Evolutionary conservation across 2,329 filamentous ascomycete genomes (phyloP).

Genomic region (Akanthomyces uredinophilus): DNA sequence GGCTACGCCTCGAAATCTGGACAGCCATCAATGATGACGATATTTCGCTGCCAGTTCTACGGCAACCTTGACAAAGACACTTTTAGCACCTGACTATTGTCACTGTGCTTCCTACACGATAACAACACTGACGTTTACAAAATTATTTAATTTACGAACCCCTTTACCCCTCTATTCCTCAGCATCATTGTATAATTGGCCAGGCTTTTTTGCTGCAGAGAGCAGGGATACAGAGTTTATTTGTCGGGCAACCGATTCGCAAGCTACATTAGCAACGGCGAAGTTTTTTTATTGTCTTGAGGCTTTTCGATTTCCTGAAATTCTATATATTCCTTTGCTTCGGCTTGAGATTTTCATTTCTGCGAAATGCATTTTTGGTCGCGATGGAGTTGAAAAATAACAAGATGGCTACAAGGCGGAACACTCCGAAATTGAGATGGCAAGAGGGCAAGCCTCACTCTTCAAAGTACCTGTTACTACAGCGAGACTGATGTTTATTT

Average conservation of each 20-base stretch:
- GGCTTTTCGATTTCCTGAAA: neutral
- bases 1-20: slow-evolving; percentile 25
- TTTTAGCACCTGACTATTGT: neutral
- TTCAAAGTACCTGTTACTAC: slow-evolving; percentile 5
- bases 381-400: slow-evolving; percentile 12
- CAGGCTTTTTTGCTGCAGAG: neutral
- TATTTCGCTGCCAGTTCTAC: too few species aligned
- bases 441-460: slow-evolving; percentile 15
- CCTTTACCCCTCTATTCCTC: neutral
- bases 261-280: neutral
- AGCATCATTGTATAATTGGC: neutral
- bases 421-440: slow-evolving; percentile 16
- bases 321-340: neutral
- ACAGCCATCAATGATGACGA: neutral
- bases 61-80: neutral
- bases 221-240: slow-evolving; percentile 6
- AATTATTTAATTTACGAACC: slow-evolving; percentile 9
- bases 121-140: neutral
- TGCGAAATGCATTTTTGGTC: slow-evolving; percentile 1
- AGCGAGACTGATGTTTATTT: slow-evolving; percentile 3
- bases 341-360: neutral
- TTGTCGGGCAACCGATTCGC: slow-evolving; percentile 11
- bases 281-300: neutral
- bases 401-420: slow-evolving; percentile 15
- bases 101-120: neutral